Percentiles rank a stretch among this genome's conserved stretches.
These are phyloP conservation scores for Endoconidiophora polonica DNA, from an alignment of 2,329 filamentous ascomycete genomes.

Conservation along the genomic window DNA sequence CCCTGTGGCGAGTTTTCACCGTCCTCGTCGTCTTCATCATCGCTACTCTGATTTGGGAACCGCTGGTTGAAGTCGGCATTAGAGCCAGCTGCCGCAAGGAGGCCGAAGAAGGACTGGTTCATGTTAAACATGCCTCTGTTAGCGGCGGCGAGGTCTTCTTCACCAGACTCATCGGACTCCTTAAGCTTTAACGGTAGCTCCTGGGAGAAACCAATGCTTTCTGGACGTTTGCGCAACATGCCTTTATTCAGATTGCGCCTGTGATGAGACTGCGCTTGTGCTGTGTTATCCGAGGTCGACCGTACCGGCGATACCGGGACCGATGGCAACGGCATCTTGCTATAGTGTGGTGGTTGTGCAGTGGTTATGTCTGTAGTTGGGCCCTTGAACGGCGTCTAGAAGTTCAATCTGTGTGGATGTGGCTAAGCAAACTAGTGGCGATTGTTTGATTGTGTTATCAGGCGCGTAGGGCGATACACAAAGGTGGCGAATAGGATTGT, in stretches of 20 bases:
- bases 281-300: background rate
- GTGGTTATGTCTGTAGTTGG: too few relatives aligned
- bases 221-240: constrained; percentile 4
- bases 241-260: background rate
- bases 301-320: background rate
- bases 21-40: constrained; percentile 42
- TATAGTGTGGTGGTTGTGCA: background rate
- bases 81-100: constrained; percentile 78
- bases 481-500: too few relatives aligned
- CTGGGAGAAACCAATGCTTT: background rate
- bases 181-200: too few relatives aligned
- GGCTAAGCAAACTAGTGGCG: too few relatives aligned
- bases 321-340: background rate
- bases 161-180: constrained; percentile 25
- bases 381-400: too few relatives aligned
- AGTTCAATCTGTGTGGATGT: too few relatives aligned
- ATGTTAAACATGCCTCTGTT: constrained; percentile 45
- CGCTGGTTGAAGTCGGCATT: constrained; percentile 65
- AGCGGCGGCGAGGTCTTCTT: constrained; percentile 30
- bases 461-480: too few relatives aligned
- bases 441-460: too few relatives aligned
- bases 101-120: constrained; percentile 87
- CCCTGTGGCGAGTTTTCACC: background rate
- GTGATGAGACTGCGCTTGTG: background rate
- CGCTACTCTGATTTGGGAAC: constrained; percentile 65